These are phyloP conservation scores for Selaginella tamariscina DNA, from an alignment of 75 land plant species.

Conservation along the genomic window DNA sequence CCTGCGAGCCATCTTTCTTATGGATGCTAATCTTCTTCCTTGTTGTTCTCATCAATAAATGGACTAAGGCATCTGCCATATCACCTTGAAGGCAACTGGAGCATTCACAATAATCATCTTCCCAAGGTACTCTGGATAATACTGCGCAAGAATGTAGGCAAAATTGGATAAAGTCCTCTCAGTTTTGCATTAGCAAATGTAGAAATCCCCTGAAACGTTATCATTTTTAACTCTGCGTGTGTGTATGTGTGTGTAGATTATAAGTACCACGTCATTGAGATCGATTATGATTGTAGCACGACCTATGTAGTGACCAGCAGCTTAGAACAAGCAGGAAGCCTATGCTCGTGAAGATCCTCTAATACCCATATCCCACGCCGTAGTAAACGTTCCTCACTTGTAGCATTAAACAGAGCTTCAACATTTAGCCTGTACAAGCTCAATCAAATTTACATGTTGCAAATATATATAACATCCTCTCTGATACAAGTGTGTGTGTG, in stretches of 20 bases:
- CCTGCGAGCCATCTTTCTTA: constrained; percentile 24
- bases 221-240: too few species aligned
- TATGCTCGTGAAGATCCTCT: constrained; percentile 27
- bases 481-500: too few species aligned
- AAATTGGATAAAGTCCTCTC: neutral
- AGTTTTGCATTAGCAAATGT: neutral
- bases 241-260: too few species aligned
- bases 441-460: too few species aligned
- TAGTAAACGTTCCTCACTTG: constrained; percentile 28
- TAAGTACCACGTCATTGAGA: constrained; percentile 38
- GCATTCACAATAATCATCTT: constrained; percentile 36
- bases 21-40: constrained; percentile 34
- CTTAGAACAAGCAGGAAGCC: constrained; percentile 39
- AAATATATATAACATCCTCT: too few species aligned
- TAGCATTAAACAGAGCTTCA: constrained; percentile 27
- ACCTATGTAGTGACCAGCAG: constrained; percentile 20
- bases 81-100: constrained; percentile 32
- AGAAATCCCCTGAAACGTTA: neutral
- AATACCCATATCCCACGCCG: constrained; percentile 33
- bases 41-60: constrained; percentile 34
- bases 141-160: constrained; percentile 31
- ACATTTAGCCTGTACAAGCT: constrained; percentile 27
- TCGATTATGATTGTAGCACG: constrained; percentile 33
- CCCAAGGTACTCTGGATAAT: constrained; percentile 35
- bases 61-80: constrained; percentile 32